Evolutionary conservation across 305 asterid species (phyloP), one percentile per base, ranked within the genome.

Genomic region (Fraxinus floribunda): DNA sequence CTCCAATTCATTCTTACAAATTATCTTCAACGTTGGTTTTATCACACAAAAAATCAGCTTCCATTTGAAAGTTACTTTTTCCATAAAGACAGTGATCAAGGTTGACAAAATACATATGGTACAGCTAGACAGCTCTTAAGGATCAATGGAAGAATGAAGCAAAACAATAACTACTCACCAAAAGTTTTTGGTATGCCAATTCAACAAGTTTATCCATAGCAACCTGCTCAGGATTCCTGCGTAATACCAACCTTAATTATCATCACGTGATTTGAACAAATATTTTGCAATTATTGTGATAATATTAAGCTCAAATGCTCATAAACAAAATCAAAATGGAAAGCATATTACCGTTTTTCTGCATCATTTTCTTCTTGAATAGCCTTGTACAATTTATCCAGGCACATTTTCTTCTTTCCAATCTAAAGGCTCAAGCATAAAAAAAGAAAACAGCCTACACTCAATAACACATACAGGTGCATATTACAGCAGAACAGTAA

Each of bases 221-320:
- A 84, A 91, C 90, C 93, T 87, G 95, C 87, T 95, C 98, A 62
- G 90, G 94, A 85, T 89, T 90, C 96, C 99, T 95, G 91, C 82
- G 81, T 75, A 83, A 81, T 30, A 57, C 29, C 11, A 6, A 72
- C 77, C 35, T 20, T 30, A 18, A 29, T 75, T 55, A 68, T 80
- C 77, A 82, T 78, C 70, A 75, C 73, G 41, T 46, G 80, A 82
- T 75, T 77, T 79, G 66, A 77, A 44, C 46, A 46, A 39, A 38
- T 80, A 74, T 60, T 41, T 79, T 22, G 64, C 79, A 15, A 72
- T 76, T 55, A 70, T 29, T 11, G 68, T 39, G 82, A 73, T 70
- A 79, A 74, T 76, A 75, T 24, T 32, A 39, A 81, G 71, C 36
- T 71, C 66, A 35, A 66, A 70, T 80, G 75, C 78, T 71, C 70